Evolutionary conservation across 345 rosid genomes (phyloP).

Genomic region (Zanthoxylum bungeanum): DNA sequence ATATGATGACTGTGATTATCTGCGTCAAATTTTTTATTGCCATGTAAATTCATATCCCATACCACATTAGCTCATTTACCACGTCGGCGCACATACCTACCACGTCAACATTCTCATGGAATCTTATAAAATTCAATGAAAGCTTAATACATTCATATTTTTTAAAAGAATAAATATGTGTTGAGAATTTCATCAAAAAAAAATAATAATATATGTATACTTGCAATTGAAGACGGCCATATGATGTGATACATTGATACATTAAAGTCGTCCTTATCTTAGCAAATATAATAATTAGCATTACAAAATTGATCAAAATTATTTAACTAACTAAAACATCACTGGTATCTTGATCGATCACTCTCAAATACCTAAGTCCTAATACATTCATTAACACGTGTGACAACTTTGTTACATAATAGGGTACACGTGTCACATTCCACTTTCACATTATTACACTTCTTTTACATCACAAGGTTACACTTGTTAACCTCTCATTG

Average conservation of each 20-base stretch:
- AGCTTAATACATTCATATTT: no score
- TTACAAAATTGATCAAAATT: not conserved
- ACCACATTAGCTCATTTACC: no score
- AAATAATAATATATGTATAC: no score
- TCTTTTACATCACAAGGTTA: slow-evolving; percentile 22
- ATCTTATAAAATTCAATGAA: no score
- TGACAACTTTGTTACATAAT: not conserved
- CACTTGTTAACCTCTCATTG: not conserved
- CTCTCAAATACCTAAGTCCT: not conserved
- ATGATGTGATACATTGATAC: not conserved
- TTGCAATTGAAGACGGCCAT: no score
- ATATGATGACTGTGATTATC: no score
- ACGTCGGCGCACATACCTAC: no score
- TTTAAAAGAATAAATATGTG: no score
- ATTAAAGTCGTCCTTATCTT: not conserved
- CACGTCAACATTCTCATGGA: no score
- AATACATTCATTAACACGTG: not conserved
- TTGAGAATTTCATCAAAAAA: no score
- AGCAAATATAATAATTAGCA: not conserved
- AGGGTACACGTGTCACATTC: slow-evolving; percentile 22
- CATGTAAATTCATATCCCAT: no score
- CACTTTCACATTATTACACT: slow-evolving; percentile 4
- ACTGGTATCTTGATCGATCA: not conserved
- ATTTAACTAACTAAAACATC: not conserved
- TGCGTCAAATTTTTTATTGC: no score